Evolutionary conservation across 2,329 filamentous ascomycete species (phyloP).

Genomic region (Saccharata proteae): DNA sequence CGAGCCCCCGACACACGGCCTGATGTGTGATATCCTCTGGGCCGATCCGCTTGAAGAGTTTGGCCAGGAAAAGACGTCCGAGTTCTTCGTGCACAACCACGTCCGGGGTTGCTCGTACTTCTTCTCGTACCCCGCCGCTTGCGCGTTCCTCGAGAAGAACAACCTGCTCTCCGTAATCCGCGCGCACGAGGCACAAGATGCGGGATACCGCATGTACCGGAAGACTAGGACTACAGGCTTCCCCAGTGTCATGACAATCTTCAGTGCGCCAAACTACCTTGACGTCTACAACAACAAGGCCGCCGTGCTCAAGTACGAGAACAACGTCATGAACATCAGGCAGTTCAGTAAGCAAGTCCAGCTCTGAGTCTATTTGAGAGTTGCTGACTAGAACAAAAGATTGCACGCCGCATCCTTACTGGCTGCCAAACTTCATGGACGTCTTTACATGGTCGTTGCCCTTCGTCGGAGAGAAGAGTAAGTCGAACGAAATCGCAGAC

Average conservation of each 20-base stretch:
- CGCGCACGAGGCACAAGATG: slow-evolving; percentile 96
- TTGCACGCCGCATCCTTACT: slow-evolving; percentile 98
- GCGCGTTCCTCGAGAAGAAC: slow-evolving; percentile 97
- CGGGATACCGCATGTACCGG: slow-evolving; percentile 96
- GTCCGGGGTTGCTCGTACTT: slow-evolving; percentile 98
- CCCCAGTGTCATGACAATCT: slow-evolving; percentile 99
- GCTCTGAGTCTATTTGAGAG: too few relatives aligned
- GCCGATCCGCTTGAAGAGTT: slow-evolving; percentile 97
- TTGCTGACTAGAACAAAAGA: slow-evolving; percentile 30
- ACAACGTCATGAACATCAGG: slow-evolving; percentile 99
- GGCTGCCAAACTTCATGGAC: slow-evolving; percentile 99
- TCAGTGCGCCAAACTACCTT: slow-evolving; percentile 96
- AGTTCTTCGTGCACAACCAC: slow-evolving; percentile 97
- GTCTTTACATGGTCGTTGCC: slow-evolving; percentile 99
- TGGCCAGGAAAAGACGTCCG: slow-evolving; percentile 94
- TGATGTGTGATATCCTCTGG: slow-evolving; percentile 99
- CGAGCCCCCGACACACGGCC: slow-evolving; percentile 88
- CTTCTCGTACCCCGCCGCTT: slow-evolving; percentile 95
- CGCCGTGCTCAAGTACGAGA: slow-evolving; percentile 96
- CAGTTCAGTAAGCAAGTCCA: slow-evolving; percentile 64
- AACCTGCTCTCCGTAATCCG: slow-evolving; percentile 94
- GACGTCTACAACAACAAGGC: slow-evolving; percentile 99
- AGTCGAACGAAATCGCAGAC: slow-evolving; percentile 6
- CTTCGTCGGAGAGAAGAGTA: slow-evolving; percentile 87
- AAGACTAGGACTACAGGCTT: slow-evolving; percentile 98